These are phyloP conservation scores for Colletotrichum sp. DNA, from an alignment of 2,329 filamentous ascomycete genomes.

Conservation along the genomic window DNA sequence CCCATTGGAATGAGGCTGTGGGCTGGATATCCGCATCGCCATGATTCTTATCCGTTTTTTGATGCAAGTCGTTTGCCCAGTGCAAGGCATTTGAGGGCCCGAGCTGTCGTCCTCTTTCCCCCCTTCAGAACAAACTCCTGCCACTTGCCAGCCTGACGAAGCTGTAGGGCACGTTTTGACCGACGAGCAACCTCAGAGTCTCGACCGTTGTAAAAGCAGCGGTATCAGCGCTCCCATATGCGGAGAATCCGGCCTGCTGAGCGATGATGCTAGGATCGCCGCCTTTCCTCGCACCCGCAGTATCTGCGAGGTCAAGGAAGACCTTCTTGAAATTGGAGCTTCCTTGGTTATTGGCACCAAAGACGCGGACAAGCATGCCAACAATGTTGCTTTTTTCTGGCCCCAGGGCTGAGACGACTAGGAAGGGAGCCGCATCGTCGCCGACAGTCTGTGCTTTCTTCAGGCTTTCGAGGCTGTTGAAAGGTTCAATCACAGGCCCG, in stretches of 20 bases:
- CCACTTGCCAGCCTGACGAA: slow-evolving; percentile 78
- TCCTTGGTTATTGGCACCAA: slow-evolving; percentile 50
- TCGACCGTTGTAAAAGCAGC: slow-evolving; percentile 86
- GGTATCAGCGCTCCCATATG: slow-evolving; percentile 80
- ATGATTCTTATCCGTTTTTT: not conserved
- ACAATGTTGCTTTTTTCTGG: slow-evolving; percentile 81
- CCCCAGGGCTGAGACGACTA: slow-evolving; percentile 79
- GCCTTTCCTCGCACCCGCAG: slow-evolving; percentile 62
- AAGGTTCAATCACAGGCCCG: slow-evolving; percentile 74
- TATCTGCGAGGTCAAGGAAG: slow-evolving; percentile 79
- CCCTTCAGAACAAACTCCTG: slow-evolving; percentile 49
- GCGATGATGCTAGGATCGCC: slow-evolving; percentile 74
- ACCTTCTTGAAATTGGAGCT: slow-evolving; percentile 63
- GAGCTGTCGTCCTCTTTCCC: not conserved
- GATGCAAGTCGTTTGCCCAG: not conserved
- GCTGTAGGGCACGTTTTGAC: slow-evolving; percentile 87
- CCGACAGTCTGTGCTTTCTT: slow-evolving; percentile 56
- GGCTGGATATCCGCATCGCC: not conserved
- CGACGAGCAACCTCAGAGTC: slow-evolving; percentile 77
- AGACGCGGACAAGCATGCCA: slow-evolving; percentile 78
- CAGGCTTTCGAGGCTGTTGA: slow-evolving; percentile 74
- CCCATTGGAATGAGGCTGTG: not conserved
- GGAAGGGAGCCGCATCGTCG: slow-evolving; percentile 69
- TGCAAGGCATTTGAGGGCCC: not conserved
- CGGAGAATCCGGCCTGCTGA: slow-evolving; percentile 76